Evolutionary conservation across 1,284 basidiomycete species (phyloP), one percentile per base, ranked within the genome.

Genomic region (Caloboletus firmus): DNA sequence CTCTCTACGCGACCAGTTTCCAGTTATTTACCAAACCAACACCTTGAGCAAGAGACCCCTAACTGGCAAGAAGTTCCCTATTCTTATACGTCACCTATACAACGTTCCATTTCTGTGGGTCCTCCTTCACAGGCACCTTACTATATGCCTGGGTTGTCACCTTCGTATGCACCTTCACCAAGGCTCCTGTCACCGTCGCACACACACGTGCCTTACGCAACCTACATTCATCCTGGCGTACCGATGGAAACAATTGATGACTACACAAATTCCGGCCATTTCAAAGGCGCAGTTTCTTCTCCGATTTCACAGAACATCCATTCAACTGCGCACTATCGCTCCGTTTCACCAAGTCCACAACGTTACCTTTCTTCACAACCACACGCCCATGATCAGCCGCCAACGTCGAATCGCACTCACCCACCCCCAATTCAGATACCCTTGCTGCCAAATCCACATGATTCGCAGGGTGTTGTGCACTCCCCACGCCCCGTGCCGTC

Each of bases 241-340:
- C 60, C 47, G 30, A 40, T 44, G 46, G 53, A 57, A 44, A 37
- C 36, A 41, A 45, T 49, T 43, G 54, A 59, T 20, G 56, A 30
- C n/a, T 50, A 45, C 51, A 49, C 51, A 11, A 59, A 50, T 48
- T 39, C 45, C 18, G 49, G 57, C 64, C 80, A 82, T 62, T 82
- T 82, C 43, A 84, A 85, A 63, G 86, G 84, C 32, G 76, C 79
- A 49, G 77, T 79, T 18, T 80, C 85, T 18, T 78, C 79, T 5
- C 76, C 84, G 18, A 76, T 85, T 41, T 72, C 85, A 22, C 77
- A 79, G 45, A 84, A 86, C 59, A 70, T 89, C 12, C 79, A 79
- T 47, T 68, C 78, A 47, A 77, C 80, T 10, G 81, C 81, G 30
- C 74, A 85, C 17, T 73, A 80, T 55, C 79, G 81, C 35, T 83